Conservation (phyloP, 2,329 filamentous ascomycete genomes). For the Neofusicoccum sp. region DNA sequence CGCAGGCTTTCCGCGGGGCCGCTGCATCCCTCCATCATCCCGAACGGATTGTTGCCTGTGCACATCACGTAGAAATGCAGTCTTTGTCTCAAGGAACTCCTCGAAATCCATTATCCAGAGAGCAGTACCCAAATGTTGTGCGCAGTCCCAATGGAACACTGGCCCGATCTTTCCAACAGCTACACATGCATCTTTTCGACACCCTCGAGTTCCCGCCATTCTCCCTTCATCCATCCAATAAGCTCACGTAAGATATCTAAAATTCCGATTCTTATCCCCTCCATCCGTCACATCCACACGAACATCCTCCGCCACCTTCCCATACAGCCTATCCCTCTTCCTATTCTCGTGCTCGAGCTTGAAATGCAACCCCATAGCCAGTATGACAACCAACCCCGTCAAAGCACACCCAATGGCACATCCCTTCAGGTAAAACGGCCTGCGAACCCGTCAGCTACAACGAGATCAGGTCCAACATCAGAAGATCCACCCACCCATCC, state of each 20-base stretch:
- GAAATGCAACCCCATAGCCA: slow-evolving; percentile 76
- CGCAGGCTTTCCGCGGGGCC: neutral
- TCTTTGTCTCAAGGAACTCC: too few species aligned
- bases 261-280: slow-evolving; percentile 1
- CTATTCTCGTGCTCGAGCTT: neutral
- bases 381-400: slow-evolving; percentile 66
- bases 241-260: neutral
- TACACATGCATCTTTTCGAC: too few species aligned
- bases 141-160: too few species aligned
- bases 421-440: neutral
- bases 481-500: too few species aligned
- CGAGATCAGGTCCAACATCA: too few species aligned
- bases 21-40: neutral
- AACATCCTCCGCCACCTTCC: neutral
- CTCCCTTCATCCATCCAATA: neutral
- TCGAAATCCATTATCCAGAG: too few species aligned
- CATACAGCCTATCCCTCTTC: slow-evolving; percentile 1
- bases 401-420: neutral
- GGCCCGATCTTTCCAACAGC: too few species aligned
- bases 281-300: slow-evolving; percentile 1
- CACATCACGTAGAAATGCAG: too few species aligned
- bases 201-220: neutral
- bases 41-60: too few species aligned
- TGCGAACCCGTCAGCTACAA: too few species aligned
- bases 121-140: too few species aligned